Evolutionary conservation across 805 yeast species (phyloP), one percentile per base, ranked within the genome.

Genomic region (Osmozyma mogii): DNA sequence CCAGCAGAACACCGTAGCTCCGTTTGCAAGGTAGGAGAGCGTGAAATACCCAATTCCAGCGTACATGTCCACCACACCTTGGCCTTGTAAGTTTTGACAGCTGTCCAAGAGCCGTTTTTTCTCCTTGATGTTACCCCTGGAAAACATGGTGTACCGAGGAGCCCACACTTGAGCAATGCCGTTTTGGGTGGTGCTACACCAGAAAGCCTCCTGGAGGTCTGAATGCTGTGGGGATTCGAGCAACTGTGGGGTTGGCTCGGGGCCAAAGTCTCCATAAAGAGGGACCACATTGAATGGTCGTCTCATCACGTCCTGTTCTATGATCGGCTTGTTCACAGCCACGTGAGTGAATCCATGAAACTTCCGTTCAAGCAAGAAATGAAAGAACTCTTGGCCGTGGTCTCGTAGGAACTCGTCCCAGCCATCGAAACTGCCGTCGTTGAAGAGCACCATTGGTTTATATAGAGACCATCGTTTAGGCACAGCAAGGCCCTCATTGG

Each of bases 1-100:
- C 84, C 94, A 84, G 45, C 94, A 77, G 27, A 75, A 66, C 1
- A 83, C 54, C 6, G 54, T 44, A 2, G 85, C 84, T 1, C 68
- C 66, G 17, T 64, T 57, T 27, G 58, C 60, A 25, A 81, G 56
- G 45, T 85, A 84, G 26, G 83, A 65, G 15, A 85, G 55, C 5
- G 87, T 70, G 50, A 84, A 84, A 52, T 84, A 84, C 3, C 95
- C 95, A 28, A 84, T 85, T 0, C 95, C 95, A 17, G 82, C 76
- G 49, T 84, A 84, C 24, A 85, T 44, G 47, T 84, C 95, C 3
- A 81, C 61, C 0, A 80, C 72, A 14, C 60, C 65, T 0, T 61
- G 57, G 9, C 52, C 61, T 7, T 42, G 29, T 1, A 76, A 50
- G 17, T 58, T 45, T 1, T 32, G 25, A 34, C 58, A 72, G 0